These are phyloP conservation scores for Hevea brasiliensis DNA, from an alignment of 345 rosid genomes.

Conservation along the genomic window DNA sequence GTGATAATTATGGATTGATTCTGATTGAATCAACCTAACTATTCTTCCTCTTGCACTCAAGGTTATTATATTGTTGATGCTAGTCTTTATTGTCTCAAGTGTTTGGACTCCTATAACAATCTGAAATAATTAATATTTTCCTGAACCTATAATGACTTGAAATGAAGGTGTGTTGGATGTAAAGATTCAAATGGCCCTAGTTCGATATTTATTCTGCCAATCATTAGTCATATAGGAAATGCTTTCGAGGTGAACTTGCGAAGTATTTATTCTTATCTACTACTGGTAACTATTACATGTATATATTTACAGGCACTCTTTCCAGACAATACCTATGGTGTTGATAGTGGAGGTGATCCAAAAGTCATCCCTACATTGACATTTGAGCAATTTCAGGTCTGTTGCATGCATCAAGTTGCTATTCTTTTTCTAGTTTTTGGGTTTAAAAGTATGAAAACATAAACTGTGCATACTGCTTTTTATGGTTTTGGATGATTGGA, in stretches of 20 bases:
- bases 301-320: constrained; percentile 65
- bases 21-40: too few relatives aligned
- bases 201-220: background rate
- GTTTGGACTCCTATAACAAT: background rate
- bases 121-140: background rate
- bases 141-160: too few relatives aligned
- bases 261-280: constrained; percentile 5
- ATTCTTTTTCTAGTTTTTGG: background rate
- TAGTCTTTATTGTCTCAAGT: background rate
- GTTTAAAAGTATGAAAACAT: background rate
- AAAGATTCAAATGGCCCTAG: constrained; percentile 1
- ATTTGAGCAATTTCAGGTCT: constrained; percentile 85
- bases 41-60: too few relatives aligned
- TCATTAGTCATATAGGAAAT: background rate
- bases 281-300: constrained; percentile 17
- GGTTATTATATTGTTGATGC: too few relatives aligned
- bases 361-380: constrained; percentile 81
- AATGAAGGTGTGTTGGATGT: background rate
- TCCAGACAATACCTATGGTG: constrained; percentile 93
- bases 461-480: background rate
- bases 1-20: too few relatives aligned
- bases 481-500: background rate
- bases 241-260: background rate
- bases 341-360: constrained; percentile 98
- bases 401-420: background rate